Conservation (phyloP, 78 protist genomes). For the Dictyostelium discoideum region DNA sequence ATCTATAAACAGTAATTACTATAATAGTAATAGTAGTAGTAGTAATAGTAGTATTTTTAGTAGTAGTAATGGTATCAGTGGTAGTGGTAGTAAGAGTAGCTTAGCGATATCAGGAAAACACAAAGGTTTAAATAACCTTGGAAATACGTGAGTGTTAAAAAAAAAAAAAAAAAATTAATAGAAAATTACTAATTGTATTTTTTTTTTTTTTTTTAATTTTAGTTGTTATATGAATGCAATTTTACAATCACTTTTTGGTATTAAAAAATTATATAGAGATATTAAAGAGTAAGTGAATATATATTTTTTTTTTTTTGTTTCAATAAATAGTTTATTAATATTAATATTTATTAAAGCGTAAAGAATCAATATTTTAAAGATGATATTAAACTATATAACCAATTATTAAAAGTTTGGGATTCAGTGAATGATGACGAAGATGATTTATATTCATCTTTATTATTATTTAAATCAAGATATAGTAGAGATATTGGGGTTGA, state of each 20-base stretch:
- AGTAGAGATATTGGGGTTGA: conserved; percentile 20
- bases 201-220: not conserved
- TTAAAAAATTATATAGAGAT: not conserved
- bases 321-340: not conserved
- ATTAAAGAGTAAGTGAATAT: not conserved
- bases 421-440: not conserved
- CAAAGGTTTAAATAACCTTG: conserved; percentile 2
- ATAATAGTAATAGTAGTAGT: too few species aligned
- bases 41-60: too few species aligned
- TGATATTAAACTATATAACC: not conserved
- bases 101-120: not conserved
- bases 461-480: not conserved
- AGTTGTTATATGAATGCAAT: conserved; percentile 64
- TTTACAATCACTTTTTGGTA: conserved; percentile 60
- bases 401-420: not conserved
- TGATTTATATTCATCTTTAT: not conserved
- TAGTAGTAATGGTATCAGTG: too few species aligned
- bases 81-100: not conserved
- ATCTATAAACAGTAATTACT: not conserved
- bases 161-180: not conserved
- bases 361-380: not conserved
- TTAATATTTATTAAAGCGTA: not conserved
- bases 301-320: not conserved
- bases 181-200: not conserved
- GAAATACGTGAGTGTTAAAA: not conserved